Base-by-base conservation (phyloP, 441 rosid species). In the Syzygium malaccense region DNA sequence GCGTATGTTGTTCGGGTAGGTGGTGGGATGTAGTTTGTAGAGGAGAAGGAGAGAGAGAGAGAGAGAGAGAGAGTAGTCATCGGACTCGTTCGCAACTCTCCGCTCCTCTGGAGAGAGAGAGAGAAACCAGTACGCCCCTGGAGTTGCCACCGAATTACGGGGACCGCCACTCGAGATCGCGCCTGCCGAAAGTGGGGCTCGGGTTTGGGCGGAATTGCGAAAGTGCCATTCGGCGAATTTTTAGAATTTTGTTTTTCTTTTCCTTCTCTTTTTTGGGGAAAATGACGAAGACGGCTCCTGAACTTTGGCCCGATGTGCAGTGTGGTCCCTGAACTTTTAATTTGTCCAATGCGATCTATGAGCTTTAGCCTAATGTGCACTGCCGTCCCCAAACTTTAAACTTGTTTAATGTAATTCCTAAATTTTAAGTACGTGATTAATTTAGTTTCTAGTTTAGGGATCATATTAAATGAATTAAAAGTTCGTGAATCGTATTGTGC, bases 381-480 rank as follows among this genome's bases (percentile, higher is more conserved):
- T 45, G 48, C 48, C 48, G 2, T 3, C 3, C 1, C 10, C 3
- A 0, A 0, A 56, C 23, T 56, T 56, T 56, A 0, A 56, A 9
- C 9, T 0, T 23, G 0, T 56, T 56, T 13, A 0, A 56, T 14
- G 5, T 0, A 11, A 2, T 26, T 0, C 8, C 5, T 14, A 0
- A 14, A 28, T 1, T 60, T 60, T 28, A 0, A 0, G 8, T 13
- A 7, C 0, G 14, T 28, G 0, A 1, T 1, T 0, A 3, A 19
- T 19, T 1, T 55, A 3, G 0, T 55, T 8, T 3, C 0, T 55
- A 55, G 3, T 45, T 45, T 45, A 45, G 0, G 0, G 26, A 4
- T 57, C 26, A 11, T 57, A 58, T 2, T 26, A 0, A 28, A 28
- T 6, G 0, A 28, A 60, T 60, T 14, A 13, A 60, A 60, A 60